Evolutionary conservation across 441 rosid genomes (phyloP).

Genomic region (Euphorbia celastroides): DNA sequence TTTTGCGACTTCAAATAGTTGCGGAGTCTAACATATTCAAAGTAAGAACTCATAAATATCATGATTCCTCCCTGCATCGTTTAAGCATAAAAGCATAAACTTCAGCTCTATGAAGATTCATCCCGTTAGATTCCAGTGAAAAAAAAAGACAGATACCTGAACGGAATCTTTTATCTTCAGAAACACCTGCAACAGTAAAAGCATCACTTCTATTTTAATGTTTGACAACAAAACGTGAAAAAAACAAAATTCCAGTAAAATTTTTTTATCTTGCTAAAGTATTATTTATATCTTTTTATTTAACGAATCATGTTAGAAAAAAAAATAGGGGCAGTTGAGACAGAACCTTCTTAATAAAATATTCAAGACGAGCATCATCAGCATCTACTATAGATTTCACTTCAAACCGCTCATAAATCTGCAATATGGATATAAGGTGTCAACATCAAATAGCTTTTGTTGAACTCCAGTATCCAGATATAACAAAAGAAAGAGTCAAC

Average conservation of each 20-base stretch:
- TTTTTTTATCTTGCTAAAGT: too few relatives aligned
- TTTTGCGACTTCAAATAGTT: constrained; percentile 84
- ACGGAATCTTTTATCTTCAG: constrained; percentile 88
- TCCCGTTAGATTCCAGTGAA: background rate
- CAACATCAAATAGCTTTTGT: background rate
- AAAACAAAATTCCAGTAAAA: background rate
- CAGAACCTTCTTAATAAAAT: constrained; percentile 74
- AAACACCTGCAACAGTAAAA: constrained; percentile 62
- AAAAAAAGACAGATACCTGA: constrained; percentile 43
- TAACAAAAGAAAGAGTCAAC: background rate
- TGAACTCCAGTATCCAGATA: background rate
- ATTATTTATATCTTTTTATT: background rate
- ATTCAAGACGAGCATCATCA: constrained; percentile 79
- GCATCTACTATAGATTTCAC: constrained; percentile 48
- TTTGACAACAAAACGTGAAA: constrained; percentile 14
- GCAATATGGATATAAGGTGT: constrained; percentile 18
- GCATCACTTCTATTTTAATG: constrained; percentile 18
- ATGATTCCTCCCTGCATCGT: constrained; percentile 75
- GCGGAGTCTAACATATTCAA: constrained; percentile 75
- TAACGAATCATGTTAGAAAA: background rate
- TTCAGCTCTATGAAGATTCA: constrained; percentile 14
- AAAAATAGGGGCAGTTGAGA: constrained; percentile 5
- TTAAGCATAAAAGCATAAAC: constrained; percentile 10
- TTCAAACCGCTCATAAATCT: constrained; percentile 85
- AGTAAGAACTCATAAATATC: constrained; percentile 83